phyloP scores from a whole-genome alignment of 2,329 filamentous ascomycete species.

The Microdochium paspali region DNA sequence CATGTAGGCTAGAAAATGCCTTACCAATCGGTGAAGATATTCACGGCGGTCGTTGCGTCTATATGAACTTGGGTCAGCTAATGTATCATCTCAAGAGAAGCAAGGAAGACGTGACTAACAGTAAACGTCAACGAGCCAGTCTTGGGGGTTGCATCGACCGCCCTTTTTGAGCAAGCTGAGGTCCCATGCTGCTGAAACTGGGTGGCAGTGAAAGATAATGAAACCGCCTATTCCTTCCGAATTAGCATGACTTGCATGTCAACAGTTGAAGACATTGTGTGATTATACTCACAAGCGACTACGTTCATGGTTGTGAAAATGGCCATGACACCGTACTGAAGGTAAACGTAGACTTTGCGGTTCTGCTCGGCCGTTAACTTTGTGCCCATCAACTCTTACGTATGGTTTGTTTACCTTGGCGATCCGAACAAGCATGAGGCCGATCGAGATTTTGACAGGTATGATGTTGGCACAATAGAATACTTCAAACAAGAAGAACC shows the following conservation, averaged over 20 bases:
- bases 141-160: conserved; percentile 4
- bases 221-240: conserved; percentile 8
- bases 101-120: too few species aligned
- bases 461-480: neutral
- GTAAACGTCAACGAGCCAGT: conserved; percentile 5
- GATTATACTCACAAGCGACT: neutral
- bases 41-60: conserved; percentile 11
- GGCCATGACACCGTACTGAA: conserved; percentile 7
- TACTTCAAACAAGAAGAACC: neutral
- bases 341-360: conserved; percentile 2
- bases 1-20: too few species aligned
- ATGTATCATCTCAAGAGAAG: too few species aligned
- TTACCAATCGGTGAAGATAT: conserved; percentile 10
- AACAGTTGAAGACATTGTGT: too few species aligned
- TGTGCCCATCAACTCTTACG: neutral
- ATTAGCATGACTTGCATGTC: neutral
- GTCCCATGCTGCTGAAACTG: conserved; percentile 8
- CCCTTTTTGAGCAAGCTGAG: conserved; percentile 2
- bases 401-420: neutral
- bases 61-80: conserved; percentile 3
- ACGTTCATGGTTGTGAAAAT: conserved; percentile 7
- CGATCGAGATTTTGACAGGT: neutral
- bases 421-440: neutral
- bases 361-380: too few species aligned
- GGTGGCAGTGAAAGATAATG: conserved; percentile 10